Base-by-base conservation (phyloP, 306 rosid species). In the Cicer judaicum region DNA sequence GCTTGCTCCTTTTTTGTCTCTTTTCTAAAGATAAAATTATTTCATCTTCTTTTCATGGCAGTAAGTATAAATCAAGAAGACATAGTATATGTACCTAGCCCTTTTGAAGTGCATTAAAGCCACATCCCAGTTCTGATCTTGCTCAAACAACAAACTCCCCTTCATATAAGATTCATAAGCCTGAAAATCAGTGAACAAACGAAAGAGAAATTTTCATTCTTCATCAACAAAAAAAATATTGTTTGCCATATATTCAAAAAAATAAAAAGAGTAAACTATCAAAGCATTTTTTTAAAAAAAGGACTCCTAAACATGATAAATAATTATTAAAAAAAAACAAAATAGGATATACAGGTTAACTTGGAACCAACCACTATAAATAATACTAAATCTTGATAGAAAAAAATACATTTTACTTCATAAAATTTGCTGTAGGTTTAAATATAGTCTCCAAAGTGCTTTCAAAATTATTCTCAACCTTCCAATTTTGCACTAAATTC, bases 81-180 rank as follows among this genome's bases (percentile, higher is more conserved):
- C 24, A 70, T 21, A 47, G 64, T 14, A 80, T 66, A 77, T 61
- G 78, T 83, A 94, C 97, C 99, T 92, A 79, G 99, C 93, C 89
- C 93, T 90, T 94, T 90, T 94, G 88, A 94, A 94, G 81, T 92
- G 82, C 89, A 75, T 78, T 56, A 94, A 88, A 57, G 99, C 96
- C 79, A 84, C 86, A 16, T 94, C 98, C 97, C 99, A 94, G 65
- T 88, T 90, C 82, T 82, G 88, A 83, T 94, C 99, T 90, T 88
- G 96, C 83, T 94, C 98, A 86, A 94, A 94, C 89, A 94, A 80
- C 82, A 94, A 87, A 84, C 79, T 94, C 83, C 97, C 99, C 67
- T 89, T 92, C 99, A 94, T 88, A 75, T 90, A 94, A 72, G 99
- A 92, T 49, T 90, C 95, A 81, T 94, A 94, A 15, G 99, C 99